Evolutionary conservation across 129 eudicot species (phyloP).

Genomic region (Glebionis coronaria): DNA sequence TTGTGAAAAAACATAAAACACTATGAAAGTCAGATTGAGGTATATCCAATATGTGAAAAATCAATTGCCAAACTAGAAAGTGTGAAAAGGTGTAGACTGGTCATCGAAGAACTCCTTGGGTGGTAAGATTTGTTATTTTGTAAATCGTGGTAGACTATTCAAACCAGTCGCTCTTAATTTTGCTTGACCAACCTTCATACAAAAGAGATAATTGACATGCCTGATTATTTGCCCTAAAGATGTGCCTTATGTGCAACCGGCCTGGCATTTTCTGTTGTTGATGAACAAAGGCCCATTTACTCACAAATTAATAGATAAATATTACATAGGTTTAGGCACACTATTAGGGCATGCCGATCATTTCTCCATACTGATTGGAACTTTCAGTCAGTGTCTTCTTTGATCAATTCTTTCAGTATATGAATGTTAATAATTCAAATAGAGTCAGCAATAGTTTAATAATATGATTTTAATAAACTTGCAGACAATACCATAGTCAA

Average conservation of each 20-base stretch:
- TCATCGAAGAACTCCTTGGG: constrained; percentile 99
- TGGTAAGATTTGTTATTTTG: constrained; percentile 52
- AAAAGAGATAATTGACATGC: background rate
- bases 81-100: constrained; percentile 90
- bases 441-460: background rate
- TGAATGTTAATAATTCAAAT: constrained; percentile 9
- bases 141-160: too few relatives aligned
- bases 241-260: too few relatives aligned
- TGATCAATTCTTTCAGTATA: too few relatives aligned
- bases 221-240: too few relatives aligned
- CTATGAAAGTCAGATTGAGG: too few relatives aligned
- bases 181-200: background rate
- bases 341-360: background rate
- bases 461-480: background rate
- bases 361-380: background rate
- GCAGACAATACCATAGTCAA: background rate
- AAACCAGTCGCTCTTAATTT: background rate
- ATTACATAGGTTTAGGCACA: too few relatives aligned
- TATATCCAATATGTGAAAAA: too few relatives aligned
- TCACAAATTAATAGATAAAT: too few relatives aligned
- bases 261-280: too few relatives aligned
- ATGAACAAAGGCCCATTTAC: too few relatives aligned
- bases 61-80: constrained; percentile 81
- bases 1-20: too few relatives aligned
- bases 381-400: background rate